Evolutionary conservation across 1,284 basidiomycete species (phyloP), one percentile per base, ranked within the genome.

Genomic region (Stygiomarasmius scandens): DNA sequence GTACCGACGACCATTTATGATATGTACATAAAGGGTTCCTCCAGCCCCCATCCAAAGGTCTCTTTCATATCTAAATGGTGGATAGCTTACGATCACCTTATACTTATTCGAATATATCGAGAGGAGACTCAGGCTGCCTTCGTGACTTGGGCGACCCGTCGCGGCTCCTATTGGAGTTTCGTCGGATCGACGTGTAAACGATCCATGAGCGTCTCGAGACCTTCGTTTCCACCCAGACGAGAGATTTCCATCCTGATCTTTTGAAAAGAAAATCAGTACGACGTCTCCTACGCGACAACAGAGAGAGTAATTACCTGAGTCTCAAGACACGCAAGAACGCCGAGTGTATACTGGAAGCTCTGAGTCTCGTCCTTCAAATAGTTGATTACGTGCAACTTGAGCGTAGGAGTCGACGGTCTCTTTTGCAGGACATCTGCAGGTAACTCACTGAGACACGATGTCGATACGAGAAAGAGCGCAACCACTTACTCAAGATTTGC

Each of bases 371-470:
- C 69, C 20, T 77, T 76, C 66, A 97, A 82, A 69, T 95, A 95
- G 11, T 83, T 76, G 56, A 97, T 92, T 0, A 87, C 85, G 65
- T 94, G 89, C 0, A 75, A 73, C 68, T 96, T 96, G 54, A 93
- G 77, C 0, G 90, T 90, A 0, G 87, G 85, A 0, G 91, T 91
- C 0, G 83, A 79, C 0, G 95, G 93, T 8, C 90, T 82, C 72
- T 96, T 94, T 69, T 95, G 91, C n/a, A 96, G 82, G 12, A 96
- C 87, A 64, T 95, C 96, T 52, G 47, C 10, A 14, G 11, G 36
- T 16, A 23, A 11, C 3, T n/a, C 9, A 32, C n/a, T n/a, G n/a
- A n/a, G n/a, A n/a, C n/a, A n/a, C n/a, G n/a, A n/a, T n/a, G n/a
- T n/a, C n/a, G n/a, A n/a, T n/a, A n/a, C n/a, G n/a, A n/a, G n/a